A percentile compares a stretch with the other conserved stretches of the same genome.
These are phyloP conservation scores for Schoenoplectus triqueter DNA, from an alignment of 202 grass and related monocot genomes.

Conservation along the genomic window DNA sequence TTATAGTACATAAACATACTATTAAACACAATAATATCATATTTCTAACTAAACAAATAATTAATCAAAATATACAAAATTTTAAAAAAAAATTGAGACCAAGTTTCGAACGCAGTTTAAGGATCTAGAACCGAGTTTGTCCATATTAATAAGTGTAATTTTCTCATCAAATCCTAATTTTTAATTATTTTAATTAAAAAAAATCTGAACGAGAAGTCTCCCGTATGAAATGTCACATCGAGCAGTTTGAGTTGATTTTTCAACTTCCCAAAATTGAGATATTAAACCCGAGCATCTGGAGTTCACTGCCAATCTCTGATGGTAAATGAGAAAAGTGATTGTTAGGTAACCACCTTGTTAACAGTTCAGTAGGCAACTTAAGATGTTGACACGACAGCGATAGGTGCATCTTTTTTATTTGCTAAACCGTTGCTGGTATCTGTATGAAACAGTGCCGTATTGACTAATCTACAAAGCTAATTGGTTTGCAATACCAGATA, in stretches of 20 bases:
- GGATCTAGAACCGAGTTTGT: no score
- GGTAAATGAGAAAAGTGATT: no score
- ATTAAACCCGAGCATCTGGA: not conserved
- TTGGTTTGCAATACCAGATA: not conserved
- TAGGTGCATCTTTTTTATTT: not conserved
- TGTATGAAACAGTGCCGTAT: not conserved
- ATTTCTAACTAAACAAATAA: no score
- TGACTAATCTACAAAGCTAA: not conserved
- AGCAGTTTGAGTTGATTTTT: not conserved
- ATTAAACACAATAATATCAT: no score
- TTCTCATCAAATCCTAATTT: no score
- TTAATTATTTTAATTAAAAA: no score
- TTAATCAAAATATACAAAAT: no score
- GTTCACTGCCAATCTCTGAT: not conserved
- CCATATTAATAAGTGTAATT: no score
- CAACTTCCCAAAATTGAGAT: not conserved
- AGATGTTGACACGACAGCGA: conserved; percentile 20
- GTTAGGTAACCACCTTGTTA: not conserved
- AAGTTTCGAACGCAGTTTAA: no score
- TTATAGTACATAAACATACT: no score
- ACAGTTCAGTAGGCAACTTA: not conserved
- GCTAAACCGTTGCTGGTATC: not conserved
- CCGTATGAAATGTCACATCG: not conserved
- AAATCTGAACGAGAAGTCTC: not conserved
- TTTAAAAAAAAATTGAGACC: no score